Base-by-base conservation (phyloP, 495 filamentous ascomycete genomes). In the Penicillium ucsense region DNA sequence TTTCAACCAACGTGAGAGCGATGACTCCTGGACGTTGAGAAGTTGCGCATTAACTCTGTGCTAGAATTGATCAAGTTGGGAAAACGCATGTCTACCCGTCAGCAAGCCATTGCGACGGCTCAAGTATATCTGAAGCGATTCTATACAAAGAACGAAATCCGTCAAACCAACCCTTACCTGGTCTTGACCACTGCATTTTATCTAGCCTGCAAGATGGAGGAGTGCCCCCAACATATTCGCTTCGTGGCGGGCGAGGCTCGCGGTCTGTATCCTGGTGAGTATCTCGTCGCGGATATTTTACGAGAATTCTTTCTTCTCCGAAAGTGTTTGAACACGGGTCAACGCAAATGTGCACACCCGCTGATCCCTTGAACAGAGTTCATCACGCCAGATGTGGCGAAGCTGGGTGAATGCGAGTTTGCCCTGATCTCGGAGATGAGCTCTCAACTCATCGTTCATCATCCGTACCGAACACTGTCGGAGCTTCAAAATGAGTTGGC, bases 121-220 rank as follows among this genome's bases (percentile, higher is more conserved):
- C 92, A 95, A 61, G 72, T 95, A 56, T 98, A 96, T 68, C 71
- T 95, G 50, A 90, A 91, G 55, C 79, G 92, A 50, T 97, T 94
- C 71, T 97, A 95, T 68, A 83, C 77, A 54, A 88, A 86, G 62
- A 85, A 94, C 57, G 88, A 92, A 53, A 87, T 97, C 54, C 82
- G 92, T 46, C 82, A 83, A 38, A 97, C 91, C 27, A 98, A 96
- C 55, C 91, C 92, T 10, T 95, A 94, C 65, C 80, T 97, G 10
- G 77, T 97, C 40, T 72, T 95, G 50, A 82, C 87, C 30, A 97
- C 92, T 4, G 88, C 91, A 29, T 71, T 97, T 50, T 98, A 98
- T 66, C 74, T 98, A 33, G 92, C 94, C 41, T 94, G 89, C 70
- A 98, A 98, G 67, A 95, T 94, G 86, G 92, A 98, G 65, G 92